These are phyloP conservation scores for Lipomyces yamadae DNA, from an alignment of 805 yeast species.

Conservation along the genomic window DNA sequence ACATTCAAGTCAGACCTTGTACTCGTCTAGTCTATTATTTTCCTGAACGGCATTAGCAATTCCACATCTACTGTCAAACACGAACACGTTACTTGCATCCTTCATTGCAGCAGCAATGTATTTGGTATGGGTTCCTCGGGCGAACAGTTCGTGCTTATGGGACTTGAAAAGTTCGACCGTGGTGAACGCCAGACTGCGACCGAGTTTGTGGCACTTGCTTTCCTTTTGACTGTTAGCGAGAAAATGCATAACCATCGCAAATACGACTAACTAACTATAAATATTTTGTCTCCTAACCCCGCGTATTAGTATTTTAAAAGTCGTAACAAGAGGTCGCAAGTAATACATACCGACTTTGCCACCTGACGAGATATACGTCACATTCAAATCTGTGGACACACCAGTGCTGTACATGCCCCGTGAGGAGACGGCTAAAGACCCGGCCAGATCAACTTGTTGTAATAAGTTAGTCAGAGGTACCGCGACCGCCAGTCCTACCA, in stretches of 20 bases:
- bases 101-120: slow-evolving; percentile 47
- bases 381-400: slow-evolving; percentile 51
- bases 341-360: slow-evolving; percentile 44
- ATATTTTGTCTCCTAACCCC: slow-evolving; percentile 33
- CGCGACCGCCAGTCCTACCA: background rate
- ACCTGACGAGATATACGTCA: slow-evolving; percentile 49
- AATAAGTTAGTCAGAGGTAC: background rate
- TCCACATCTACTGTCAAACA: background rate
- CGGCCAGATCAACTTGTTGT: slow-evolving; percentile 49
- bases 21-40: slow-evolving; percentile 26
- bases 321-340: background rate
- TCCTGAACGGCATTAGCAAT: slow-evolving; percentile 7
- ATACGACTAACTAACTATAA: slow-evolving; percentile 26
- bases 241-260: background rate
- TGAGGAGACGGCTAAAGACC: slow-evolving; percentile 52
- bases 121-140: slow-evolving; percentile 53
- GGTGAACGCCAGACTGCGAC: slow-evolving; percentile 51
- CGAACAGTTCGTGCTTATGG: slow-evolving; percentile 42
- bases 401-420: slow-evolving; percentile 52
- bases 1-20: slow-evolving; percentile 7
- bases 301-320: background rate
- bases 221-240: slow-evolving; percentile 27
- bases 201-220: slow-evolving; percentile 47
- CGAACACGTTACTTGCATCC: slow-evolving; percentile 42
- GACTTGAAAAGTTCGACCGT: slow-evolving; percentile 45